A percentile compares a stretch with the other conserved stretches of the same genome.
phyloP scores from a whole-genome alignment of 768 basidiomycete genomes.

The Sarcodon sp. region DNA sequence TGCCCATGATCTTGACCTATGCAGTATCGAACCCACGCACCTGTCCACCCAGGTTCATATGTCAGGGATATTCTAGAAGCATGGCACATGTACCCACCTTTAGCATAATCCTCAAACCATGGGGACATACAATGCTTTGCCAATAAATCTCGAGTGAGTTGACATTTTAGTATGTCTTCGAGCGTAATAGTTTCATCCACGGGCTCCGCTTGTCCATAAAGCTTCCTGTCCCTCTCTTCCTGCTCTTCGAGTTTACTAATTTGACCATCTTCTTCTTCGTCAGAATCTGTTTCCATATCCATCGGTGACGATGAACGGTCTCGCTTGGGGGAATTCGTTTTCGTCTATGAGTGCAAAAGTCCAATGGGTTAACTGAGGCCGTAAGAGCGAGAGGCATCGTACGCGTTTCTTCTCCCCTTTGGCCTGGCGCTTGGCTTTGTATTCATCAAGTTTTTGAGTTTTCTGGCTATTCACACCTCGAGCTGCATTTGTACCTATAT shows the following conservation, averaged over 20 bases:
- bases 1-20: constrained; percentile 49
- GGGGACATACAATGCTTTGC: constrained; percentile 62
- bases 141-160: constrained; percentile 57
- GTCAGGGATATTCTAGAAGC: not conserved
- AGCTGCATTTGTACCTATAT: constrained; percentile 56
- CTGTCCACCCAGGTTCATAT: constrained; percentile 23
- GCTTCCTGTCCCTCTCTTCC: constrained; percentile 47
- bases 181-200: constrained; percentile 37
- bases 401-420: constrained; percentile 85
- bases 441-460: constrained; percentile 63
- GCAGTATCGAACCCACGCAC: constrained; percentile 77
- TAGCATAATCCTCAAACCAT: constrained; percentile 79
- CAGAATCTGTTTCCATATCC: constrained; percentile 80
- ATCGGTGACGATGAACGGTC: constrained; percentile 71
- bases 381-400: constrained; percentile 10
- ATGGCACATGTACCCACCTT: constrained; percentile 31
- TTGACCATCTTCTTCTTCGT: constrained; percentile 65
- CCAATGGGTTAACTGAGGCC: constrained; percentile 5
- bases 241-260: constrained; percentile 64
- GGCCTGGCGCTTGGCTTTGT: constrained; percentile 78
- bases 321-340: constrained; percentile 44
- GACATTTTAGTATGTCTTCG: constrained; percentile 46
- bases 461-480: constrained; percentile 76
- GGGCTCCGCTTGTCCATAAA: constrained; percentile 29
- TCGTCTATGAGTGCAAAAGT: constrained; percentile 22